Evolutionary conservation across 306 rosid genomes (phyloP), one percentile per base, ranked within the genome.

Genomic region (Cicer judaicum): DNA sequence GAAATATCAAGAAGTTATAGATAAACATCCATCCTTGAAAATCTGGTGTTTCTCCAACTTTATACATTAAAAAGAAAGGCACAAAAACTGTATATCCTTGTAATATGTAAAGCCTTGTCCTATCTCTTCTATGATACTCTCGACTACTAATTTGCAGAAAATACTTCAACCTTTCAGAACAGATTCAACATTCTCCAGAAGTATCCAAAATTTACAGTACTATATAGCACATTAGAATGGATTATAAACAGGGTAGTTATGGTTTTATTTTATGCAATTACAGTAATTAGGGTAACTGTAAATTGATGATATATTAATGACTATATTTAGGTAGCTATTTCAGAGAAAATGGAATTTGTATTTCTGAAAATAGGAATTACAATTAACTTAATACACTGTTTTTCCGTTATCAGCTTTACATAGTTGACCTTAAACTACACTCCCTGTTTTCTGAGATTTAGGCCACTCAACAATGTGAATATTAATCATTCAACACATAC

Each of bases 11-110:
- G 56, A 18, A 42, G 34, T 8, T 48, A 9, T 5, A 11, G 13
- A 14, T 15, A 54, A 70, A 53, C 21, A 54, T 19, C 19, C 52
- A 54, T 41, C 64, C 76, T 71, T 41, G 65, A 68, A 34, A 36
- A 13, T 69, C 48, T 50, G 62, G 62, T 40, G 21, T 11, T 40
- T 72, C 29, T 41, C 42, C 63, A 72, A 49, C 47, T 57, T 5
- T 68, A 50, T n/a, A 68, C 24, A 34, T 48, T 7, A 68, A 3
- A 29, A 3, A 29, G 48, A 54, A 18, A 0, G 7, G 42, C 9
- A 12, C 39, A 43, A 54, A 70, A 54, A 40, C 21, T 53, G 21
- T 12, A 2, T 41, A 47, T 29, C 44, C 13, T 8, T n/a, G 59
- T 29, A 47, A 4, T 49, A n/a, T 49, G 15, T 49, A 49, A 54